Percentiles rank a stretch among this genome's conserved stretches.
Evolutionary conservation across 78 protist species (phyloP).

Genomic region (Polysphondylium violaceum): DNA sequence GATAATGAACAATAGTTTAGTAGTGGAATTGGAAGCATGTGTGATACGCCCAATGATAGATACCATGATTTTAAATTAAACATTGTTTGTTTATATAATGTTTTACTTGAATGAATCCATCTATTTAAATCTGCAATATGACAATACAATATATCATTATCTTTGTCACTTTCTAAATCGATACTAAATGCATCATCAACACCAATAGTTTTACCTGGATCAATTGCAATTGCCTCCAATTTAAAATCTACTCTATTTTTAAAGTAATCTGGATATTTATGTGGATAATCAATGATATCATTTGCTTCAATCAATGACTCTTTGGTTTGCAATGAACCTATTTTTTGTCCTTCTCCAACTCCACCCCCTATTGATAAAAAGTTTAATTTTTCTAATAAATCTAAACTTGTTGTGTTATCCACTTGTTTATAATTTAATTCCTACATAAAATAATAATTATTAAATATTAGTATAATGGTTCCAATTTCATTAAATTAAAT

Average conservation of each 20-base stretch:
- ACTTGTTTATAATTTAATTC: not conserved
- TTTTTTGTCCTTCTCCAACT: not conserved
- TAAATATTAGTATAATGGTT: constrained; percentile 3
- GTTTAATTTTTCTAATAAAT: not conserved
- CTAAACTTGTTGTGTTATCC: not conserved
- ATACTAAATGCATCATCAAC: constrained; percentile 43
- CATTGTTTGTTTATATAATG: not conserved
- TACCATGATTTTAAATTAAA: not conserved
- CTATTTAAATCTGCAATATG: constrained; percentile 31
- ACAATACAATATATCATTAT: not conserved
- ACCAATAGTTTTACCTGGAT: not conserved
- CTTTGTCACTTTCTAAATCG: not conserved
- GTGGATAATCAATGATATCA: constrained; percentile 1
- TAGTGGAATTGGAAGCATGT: constrained; percentile 11
- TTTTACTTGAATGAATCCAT: not conserved
- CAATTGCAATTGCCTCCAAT: constrained; percentile 9
- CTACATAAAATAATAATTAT: no score
- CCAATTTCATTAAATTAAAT: not conserved
- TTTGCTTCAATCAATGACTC: not conserved
- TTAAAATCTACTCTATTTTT: not conserved
- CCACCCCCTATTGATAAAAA: not conserved
- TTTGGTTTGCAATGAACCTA: not conserved
- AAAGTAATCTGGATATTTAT: not conserved
- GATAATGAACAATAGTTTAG: not conserved
- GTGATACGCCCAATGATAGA: constrained; percentile 3